Percentiles rank a stretch among this genome's conserved stretches.
Evolutionary conservation across 441 rosid species (phyloP).

Genomic region (Populus hybrid): DNA sequence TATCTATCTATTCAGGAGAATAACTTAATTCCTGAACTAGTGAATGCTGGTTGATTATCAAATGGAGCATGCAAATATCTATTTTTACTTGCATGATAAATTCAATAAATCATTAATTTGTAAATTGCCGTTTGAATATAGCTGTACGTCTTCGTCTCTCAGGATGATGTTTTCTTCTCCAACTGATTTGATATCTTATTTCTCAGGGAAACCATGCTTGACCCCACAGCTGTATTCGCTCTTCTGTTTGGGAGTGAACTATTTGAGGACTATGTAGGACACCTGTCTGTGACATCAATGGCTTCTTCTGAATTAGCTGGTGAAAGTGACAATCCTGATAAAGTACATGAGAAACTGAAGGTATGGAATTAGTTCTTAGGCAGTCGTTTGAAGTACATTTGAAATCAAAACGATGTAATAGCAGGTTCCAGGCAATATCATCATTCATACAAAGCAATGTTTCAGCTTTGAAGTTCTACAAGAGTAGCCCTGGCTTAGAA

Average conservation of each 20-base stretch:
- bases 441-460: background rate
- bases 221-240: conserved; percentile 85
- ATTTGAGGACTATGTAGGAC: conserved; percentile 88
- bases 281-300: conserved; percentile 87
- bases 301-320: conserved; percentile 67
- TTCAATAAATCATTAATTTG: background rate
- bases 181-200: background rate
- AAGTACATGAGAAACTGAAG: conserved; percentile 68
- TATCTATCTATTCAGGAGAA: background rate
- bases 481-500: background rate
- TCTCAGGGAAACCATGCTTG: conserved; percentile 80
- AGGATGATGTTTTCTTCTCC: background rate
- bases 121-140: too few species aligned
- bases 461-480: background rate
- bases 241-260: conserved; percentile 95
- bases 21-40: background rate
- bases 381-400: background rate
- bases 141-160: background rate
- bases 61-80: background rate
- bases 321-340: conserved; percentile 57
- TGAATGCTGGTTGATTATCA: background rate
- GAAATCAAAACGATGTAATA: background rate
- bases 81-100: background rate
- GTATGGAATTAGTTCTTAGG: conserved; percentile 26
- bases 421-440: background rate